Evolutionary conservation across 2,329 filamentous ascomycete genomes (phyloP).

Genomic region (Cladophialophora bantiana): DNA sequence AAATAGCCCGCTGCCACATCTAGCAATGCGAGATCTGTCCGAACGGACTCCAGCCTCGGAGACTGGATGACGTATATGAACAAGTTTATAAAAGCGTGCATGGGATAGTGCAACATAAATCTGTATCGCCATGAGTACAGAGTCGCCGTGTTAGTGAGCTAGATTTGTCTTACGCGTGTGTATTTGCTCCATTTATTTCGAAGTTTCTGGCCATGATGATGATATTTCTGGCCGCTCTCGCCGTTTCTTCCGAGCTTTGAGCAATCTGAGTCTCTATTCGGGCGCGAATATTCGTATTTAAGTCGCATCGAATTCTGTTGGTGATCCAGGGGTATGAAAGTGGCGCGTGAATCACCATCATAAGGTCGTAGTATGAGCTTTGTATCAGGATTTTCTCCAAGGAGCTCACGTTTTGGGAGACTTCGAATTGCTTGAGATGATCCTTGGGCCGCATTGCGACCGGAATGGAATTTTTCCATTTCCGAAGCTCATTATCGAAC

Average conservation of each 20-base stretch:
- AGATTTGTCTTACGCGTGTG: constrained; percentile 2
- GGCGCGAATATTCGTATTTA: not conserved
- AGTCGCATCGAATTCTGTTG: not conserved
- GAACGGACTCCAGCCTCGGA: too few species aligned
- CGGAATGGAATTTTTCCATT: constrained; percentile 6
- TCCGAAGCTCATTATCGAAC: not conserved
- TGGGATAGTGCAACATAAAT: constrained; percentile 15
- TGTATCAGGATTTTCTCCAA: not conserved
- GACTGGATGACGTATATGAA: too few species aligned
- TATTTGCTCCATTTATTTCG: constrained; percentile 4
- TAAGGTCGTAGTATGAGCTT: not conserved
- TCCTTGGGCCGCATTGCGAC: not conserved
- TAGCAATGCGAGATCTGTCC: too few species aligned
- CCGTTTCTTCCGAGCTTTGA: constrained; percentile 10
- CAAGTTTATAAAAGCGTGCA: too few species aligned
- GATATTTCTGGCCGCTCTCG: constrained; percentile 5
- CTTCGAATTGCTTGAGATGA: not conserved
- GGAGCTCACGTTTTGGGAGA: too few species aligned
- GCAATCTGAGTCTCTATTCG: not conserved
- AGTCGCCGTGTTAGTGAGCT: not conserved
- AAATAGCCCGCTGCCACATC: too few species aligned
- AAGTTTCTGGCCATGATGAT: constrained; percentile 14
- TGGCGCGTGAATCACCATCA: constrained; percentile 4
- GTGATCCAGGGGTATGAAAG: constrained; percentile 11
- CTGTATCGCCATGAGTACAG: constrained; percentile 4